These are phyloP conservation scores for Neobulgaria alba DNA, from an alignment of 2,329 filamentous ascomycete genomes.

Conservation along the genomic window DNA sequence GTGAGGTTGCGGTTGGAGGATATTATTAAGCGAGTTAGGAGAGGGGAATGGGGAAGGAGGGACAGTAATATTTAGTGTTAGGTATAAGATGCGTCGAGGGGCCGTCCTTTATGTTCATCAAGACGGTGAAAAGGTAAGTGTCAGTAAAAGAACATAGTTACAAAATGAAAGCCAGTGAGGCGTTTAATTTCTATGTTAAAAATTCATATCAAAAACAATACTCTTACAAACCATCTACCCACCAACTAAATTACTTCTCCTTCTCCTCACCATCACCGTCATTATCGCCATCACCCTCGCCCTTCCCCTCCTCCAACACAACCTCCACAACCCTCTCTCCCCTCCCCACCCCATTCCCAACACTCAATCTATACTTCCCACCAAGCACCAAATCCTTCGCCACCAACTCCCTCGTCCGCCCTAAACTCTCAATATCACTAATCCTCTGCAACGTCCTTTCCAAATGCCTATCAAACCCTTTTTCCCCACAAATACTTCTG, in stretches of 20 bases:
- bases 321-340: constrained; percentile 23
- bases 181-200: too few relatives aligned
- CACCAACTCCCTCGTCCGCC: constrained; percentile 86
- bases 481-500: constrained; percentile 65
- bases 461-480: constrained; percentile 74
- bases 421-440: constrained; percentile 84
- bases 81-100: too few relatives aligned
- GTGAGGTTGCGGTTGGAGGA: too few relatives aligned
- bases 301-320: constrained; percentile 16
- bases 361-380: constrained; percentile 63
- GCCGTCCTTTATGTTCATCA: too few relatives aligned
- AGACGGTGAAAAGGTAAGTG: too few relatives aligned
- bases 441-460: constrained; percentile 80
- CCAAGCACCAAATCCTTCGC: constrained; percentile 88
- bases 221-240: too few relatives aligned
- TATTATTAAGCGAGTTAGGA: too few relatives aligned
- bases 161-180: too few relatives aligned
- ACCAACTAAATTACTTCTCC: background rate
- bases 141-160: too few relatives aligned
- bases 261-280: background rate
- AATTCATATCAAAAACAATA: too few relatives aligned
- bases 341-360: constrained; percentile 18
- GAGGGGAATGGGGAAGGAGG: too few relatives aligned
- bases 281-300: background rate
- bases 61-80: too few relatives aligned